phyloP scores from a whole-genome alignment of 768 basidiomycete species.

The Trametopsis cervina region DNA sequence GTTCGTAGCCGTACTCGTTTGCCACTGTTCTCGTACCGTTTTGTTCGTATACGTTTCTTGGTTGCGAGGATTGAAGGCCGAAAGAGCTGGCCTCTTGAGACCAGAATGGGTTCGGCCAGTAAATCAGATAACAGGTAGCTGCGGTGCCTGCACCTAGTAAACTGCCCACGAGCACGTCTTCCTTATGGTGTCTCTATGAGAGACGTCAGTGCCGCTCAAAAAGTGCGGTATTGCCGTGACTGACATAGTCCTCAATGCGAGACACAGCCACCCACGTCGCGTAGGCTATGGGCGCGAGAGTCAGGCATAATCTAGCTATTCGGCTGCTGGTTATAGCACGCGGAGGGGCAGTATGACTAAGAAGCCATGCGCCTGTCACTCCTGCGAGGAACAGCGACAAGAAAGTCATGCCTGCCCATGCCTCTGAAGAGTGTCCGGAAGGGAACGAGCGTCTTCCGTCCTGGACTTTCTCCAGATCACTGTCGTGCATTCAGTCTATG shows the following conservation, averaged over 20 bases:
- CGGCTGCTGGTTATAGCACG: constrained; percentile 38
- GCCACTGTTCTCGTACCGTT: constrained; percentile 16
- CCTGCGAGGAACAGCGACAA: constrained; percentile 56
- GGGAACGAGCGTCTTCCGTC: constrained; percentile 60
- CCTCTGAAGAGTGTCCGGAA: constrained; percentile 63
- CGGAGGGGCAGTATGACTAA: constrained; percentile 30
- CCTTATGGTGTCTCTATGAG: constrained; percentile 55
- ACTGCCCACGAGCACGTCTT: constrained; percentile 61
- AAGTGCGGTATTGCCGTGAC: constrained; percentile 18
- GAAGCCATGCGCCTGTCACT: constrained; percentile 56
- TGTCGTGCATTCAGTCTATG: too few species aligned
- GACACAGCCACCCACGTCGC: constrained; percentile 57
- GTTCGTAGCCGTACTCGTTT: constrained; percentile 37
- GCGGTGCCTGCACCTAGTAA: constrained; percentile 48
- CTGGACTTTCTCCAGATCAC: constrained; percentile 29
- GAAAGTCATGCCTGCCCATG: constrained; percentile 60
- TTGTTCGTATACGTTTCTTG: constrained; percentile 36
- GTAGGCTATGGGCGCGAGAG: constrained; percentile 46
- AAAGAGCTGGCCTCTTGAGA: neutral
- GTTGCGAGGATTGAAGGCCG: constrained; percentile 19
- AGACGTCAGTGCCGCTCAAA: neutral
- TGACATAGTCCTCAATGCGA: constrained; percentile 58
- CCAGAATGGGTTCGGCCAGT: constrained; percentile 60
- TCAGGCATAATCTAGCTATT: constrained; percentile 38
- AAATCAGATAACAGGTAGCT: constrained; percentile 46